Evolutionary conservation across 257 asterid genomes (phyloP), one percentile per base, ranked within the genome.

Genomic region (Solanum neorickii): DNA sequence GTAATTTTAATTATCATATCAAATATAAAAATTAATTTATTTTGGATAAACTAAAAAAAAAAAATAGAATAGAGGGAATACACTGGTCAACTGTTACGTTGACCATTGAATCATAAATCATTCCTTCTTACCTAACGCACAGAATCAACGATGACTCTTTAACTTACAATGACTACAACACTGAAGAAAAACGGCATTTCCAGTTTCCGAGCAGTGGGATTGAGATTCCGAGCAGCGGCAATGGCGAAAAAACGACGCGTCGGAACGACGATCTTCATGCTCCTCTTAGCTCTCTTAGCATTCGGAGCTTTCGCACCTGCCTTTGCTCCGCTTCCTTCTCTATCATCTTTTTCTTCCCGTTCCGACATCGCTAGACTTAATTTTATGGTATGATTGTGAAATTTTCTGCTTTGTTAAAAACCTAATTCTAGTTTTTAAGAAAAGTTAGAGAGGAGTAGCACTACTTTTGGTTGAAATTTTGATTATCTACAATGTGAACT

Each of bases 261-360:
- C 66, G 84, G 89, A 72, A 91, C 88, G 11, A 76, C 88, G n/a
- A 44, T 86, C 13, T 87, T 93, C 60, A 31, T 92, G 2, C 85
- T 92, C 88, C 88, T 92, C 62, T 75, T 93, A 76, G 76, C 88
- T 83, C 89, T 93, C 47, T 87, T 91, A 65, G 89, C 90, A 15
- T 89, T 95, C 88, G 94, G 87, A 78, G 90, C 92, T 82, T 85
- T 91, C 18, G 87, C 89, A 7, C 91, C 88, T 37, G 87, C 87
- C n/a, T 92, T 93, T 83, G 93, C 94, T 87, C 94, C 94, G 11
- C 92, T 93, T 87, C 96, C 95, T 42, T 90, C 96, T n/a, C 86
- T 87, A 85, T 80, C 46, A 35, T 87, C 91, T 82, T 86, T 41
- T 46, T 73, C 91, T 78, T 87, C 47, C 39, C 91, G 49, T 62